Evolutionary conservation across 306 rosid species (phyloP).

Genomic region (Abrus pulchellus): DNA sequence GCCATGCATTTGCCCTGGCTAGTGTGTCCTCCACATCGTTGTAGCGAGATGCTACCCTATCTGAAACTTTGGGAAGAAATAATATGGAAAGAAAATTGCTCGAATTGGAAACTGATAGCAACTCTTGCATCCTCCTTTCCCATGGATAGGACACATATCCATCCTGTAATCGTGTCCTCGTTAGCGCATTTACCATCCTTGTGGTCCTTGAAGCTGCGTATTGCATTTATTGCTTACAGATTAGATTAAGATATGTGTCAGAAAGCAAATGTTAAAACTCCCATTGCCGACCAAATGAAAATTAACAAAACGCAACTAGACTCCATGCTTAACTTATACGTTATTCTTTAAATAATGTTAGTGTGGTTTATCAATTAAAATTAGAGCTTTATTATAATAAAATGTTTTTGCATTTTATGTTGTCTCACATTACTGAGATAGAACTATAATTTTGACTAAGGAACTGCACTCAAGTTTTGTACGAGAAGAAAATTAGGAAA

Average conservation of each 20-base stretch:
- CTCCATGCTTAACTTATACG: neutral
- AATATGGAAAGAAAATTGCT: slow-evolving; percentile 81
- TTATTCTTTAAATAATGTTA: too few relatives aligned
- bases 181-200: slow-evolving; percentile 81
- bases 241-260: slow-evolving; percentile 45
- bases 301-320: neutral
- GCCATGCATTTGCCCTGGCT: slow-evolving; percentile 95
- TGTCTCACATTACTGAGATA: too few relatives aligned
- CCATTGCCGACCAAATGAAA: slow-evolving; percentile 26
- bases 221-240: slow-evolving; percentile 21
- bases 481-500: neutral
- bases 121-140: slow-evolving; percentile 91
- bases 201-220: slow-evolving; percentile 76
- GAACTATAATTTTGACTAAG: too few relatives aligned
- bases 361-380: too few relatives aligned
- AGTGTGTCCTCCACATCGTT: slow-evolving; percentile 91
- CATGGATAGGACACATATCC: slow-evolving; percentile 90
- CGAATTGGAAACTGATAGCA: slow-evolving; percentile 73
- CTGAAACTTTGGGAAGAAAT: slow-evolving; percentile 89
- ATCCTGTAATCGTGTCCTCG: slow-evolving; percentile 71
- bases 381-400: too few relatives aligned
- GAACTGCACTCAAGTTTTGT: too few relatives aligned
- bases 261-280: slow-evolving; percentile 23
- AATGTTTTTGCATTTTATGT: too few relatives aligned
- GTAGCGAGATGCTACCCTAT: slow-evolving; percentile 76